A percentile compares a stretch with the other conserved stretches of the same genome.
These are phyloP conservation scores for Mycena albidolilacea DNA, from an alignment of 768 basidiomycete species.

Conservation along the genomic window DNA sequence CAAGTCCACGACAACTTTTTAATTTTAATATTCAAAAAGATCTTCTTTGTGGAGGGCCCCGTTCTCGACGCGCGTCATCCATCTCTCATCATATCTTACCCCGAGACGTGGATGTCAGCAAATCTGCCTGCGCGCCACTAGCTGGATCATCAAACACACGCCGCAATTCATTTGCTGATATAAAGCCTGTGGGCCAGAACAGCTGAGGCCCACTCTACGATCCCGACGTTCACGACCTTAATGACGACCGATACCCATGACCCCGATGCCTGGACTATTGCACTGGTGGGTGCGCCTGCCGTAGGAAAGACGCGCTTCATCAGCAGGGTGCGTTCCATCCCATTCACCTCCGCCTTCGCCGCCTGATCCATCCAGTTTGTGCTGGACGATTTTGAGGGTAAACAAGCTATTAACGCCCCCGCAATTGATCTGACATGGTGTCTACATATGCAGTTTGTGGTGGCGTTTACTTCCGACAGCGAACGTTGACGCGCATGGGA, in stretches of 20 bases:
- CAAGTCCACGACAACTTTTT: no score
- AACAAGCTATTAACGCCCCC: not conserved
- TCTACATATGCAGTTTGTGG: slow-evolving; percentile 29
- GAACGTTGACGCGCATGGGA: not conserved
- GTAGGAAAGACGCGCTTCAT: slow-evolving; percentile 41
- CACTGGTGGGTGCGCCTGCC: slow-evolving; percentile 36
- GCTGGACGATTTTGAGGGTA: slow-evolving; percentile 37
- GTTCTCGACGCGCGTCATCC: no score
- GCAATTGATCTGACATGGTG: slow-evolving; percentile 2
- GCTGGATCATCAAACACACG: slow-evolving; percentile 22
- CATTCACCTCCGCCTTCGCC: not conserved
- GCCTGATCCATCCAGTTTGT: slow-evolving; percentile 35
- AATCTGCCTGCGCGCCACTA: slow-evolving; percentile 4
- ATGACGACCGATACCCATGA: slow-evolving; percentile 34
- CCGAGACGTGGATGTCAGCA: slow-evolving; percentile 4
- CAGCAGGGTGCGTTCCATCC: slow-evolving; percentile 29
- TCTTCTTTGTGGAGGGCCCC: not conserved
- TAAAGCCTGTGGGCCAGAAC: slow-evolving; percentile 18
- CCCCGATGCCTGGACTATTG: slow-evolving; percentile 39
- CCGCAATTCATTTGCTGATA: slow-evolving; percentile 27
- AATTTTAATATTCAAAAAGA: no score
- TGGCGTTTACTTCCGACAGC: not conserved
- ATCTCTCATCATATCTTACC: slow-evolving; percentile 14
- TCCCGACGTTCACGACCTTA: slow-evolving; percentile 28
- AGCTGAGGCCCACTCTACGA: slow-evolving; percentile 11